Evolutionary conservation across 495 filamentous ascomycete genomes (phyloP).

Genomic region (Penicillium bialowiezense): DNA sequence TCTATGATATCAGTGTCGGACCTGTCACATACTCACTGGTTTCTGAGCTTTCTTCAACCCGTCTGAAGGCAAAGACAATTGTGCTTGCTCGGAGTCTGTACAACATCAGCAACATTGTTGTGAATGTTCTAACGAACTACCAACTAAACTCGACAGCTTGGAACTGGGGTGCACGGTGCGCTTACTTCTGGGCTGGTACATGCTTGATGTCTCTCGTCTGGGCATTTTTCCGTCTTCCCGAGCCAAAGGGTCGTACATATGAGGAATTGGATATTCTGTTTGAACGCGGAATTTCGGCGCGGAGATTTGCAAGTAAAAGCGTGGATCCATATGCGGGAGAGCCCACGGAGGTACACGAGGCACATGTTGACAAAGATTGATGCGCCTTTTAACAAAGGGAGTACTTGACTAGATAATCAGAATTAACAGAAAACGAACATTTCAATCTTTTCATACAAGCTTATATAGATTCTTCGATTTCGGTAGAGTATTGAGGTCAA

Average conservation of each 20-base stretch:
- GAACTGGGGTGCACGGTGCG: slow-evolving; percentile 64
- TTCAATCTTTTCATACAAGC: too few relatives aligned
- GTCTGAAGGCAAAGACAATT: slow-evolving; percentile 67
- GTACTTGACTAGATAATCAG: too few relatives aligned
- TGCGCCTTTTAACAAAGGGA: too few relatives aligned
- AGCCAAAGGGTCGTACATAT: slow-evolving; percentile 61
- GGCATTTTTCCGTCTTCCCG: slow-evolving; percentile 64
- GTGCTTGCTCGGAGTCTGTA: slow-evolving; percentile 62
- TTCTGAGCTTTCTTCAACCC: slow-evolving; percentile 61
- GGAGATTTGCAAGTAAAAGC: slow-evolving; percentile 6
- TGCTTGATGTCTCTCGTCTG: slow-evolving; percentile 63
- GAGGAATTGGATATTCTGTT: slow-evolving; percentile 48
- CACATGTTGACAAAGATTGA: slow-evolving; percentile 6
- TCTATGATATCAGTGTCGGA: slow-evolving; percentile 67
- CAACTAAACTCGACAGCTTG: slow-evolving; percentile 64
- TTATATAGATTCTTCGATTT: too few relatives aligned
- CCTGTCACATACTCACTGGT: slow-evolving; percentile 72
- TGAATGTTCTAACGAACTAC: slow-evolving; percentile 62
- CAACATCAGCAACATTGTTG: slow-evolving; percentile 61
- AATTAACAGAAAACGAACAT: too few relatives aligned
- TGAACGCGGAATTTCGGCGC: slow-evolving; percentile 52
- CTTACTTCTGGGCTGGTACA: slow-evolving; percentile 67
- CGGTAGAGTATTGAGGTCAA: too few relatives aligned
- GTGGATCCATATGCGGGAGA: slow-evolving; percentile 15
- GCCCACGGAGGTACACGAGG: slow-evolving; percentile 3